Conservation (phyloP, 306 rosid genomes). For the Cucurbita pepo region DNA sequence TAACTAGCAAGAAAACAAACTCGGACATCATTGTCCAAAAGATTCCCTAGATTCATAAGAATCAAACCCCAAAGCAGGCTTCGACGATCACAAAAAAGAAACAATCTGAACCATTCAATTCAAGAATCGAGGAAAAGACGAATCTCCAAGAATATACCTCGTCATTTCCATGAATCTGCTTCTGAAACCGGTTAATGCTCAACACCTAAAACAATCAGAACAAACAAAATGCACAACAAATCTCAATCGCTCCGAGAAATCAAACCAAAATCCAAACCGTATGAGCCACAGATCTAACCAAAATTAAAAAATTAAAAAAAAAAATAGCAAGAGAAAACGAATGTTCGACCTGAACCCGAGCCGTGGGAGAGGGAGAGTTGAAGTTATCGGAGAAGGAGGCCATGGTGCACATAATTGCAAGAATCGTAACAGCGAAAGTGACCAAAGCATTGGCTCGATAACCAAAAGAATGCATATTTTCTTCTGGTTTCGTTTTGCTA, state of each 20-base stretch:
- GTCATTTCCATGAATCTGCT: constrained; percentile 60
- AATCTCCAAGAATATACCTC: constrained; percentile 26
- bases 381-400: constrained; percentile 50
- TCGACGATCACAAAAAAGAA: not conserved
- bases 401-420: constrained; percentile 49
- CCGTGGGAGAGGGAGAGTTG: constrained; percentile 38
- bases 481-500: not conserved
- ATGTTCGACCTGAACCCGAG: constrained; percentile 34
- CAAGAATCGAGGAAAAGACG: not conserved
- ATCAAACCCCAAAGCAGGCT: not conserved
- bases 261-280: not conserved
- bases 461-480: constrained; percentile 48
- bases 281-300: constrained; percentile 8
- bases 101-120: not conserved
- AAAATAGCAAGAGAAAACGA: not conserved
- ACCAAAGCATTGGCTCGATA: constrained; percentile 46
- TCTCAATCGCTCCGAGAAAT: not conserved
- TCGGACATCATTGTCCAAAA: not conserved
- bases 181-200: constrained; percentile 54
- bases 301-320: too few species aligned
- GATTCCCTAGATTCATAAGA: not conserved
- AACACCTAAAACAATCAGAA: constrained; percentile 20
- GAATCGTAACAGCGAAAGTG: constrained; percentile 42
- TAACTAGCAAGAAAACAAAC: not conserved
- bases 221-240: not conserved